Evolutionary conservation across 164 flowering plant genomes (phyloP), one percentile per base, ranked within the genome.

Genomic region (Magnolia changhungtana): DNA sequence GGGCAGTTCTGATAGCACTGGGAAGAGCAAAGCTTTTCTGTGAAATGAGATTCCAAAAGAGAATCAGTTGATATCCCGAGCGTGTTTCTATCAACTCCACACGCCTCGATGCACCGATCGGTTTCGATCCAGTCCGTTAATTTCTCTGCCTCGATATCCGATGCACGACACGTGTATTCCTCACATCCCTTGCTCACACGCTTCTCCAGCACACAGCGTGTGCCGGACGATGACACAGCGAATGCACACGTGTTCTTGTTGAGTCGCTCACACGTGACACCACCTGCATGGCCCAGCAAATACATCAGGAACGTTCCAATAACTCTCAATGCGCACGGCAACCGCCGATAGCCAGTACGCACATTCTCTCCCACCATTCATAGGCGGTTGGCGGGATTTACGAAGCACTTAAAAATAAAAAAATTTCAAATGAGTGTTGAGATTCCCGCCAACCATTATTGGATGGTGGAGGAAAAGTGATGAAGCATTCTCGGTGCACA

Each of bases 11-110:
- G 52, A 81, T 90, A 88, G 84, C 94, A 91, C 19, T 24, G 82
- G 49, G 88, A 19, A n/a, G 94, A 89, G 88, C 94, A 91, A 63
- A 90, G 89, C 80, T 85, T 86, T 0, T 72, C 75, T 2, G 83
- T 80, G 82, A 90, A 88, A 50, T 69, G 73, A 59, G 89, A 72
- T 51, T 91, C 94, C 10, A 90, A 77, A 7, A 91, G 91, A 4
- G 89, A 78, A 72, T 91, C 94, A 0, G 92, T 89, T 0, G 94
- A 91, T 65, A 91, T 88, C 1, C 96, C 96, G 2, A 90, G 81
- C 1, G 84, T 67, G 10, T 81, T 82, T 0, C 91, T 74, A 55
- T 88, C 84, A 11, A 89, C 74, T 2, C 94, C 96, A 71, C 94
- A 91, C 0, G 88, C 85, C 3, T 79, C 70, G 20, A 91, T 71